Conservation (phyloP, 129 eudicot species). For the Scalesia atractyloides region DNA sequence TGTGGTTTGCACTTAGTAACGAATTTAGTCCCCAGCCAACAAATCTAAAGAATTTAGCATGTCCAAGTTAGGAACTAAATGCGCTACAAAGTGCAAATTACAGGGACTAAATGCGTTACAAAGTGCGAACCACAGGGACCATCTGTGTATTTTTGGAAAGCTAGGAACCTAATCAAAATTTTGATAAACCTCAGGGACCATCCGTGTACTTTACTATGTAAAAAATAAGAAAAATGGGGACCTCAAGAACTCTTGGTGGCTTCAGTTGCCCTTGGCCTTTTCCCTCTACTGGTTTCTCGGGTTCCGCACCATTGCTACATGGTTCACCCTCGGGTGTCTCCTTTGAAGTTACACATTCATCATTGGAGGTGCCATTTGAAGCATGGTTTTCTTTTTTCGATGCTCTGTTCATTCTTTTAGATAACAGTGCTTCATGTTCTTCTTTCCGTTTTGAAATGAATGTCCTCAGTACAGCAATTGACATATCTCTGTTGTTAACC, state of each 20-base stretch:
- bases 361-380: slow-evolving; percentile 52
- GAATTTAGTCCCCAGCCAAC: too few relatives aligned
- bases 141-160: too few relatives aligned
- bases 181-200: too few relatives aligned
- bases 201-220: too few relatives aligned
- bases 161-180: too few relatives aligned
- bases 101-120: too few relatives aligned
- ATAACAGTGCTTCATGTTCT: slow-evolving; percentile 62
- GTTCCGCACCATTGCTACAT: slow-evolving; percentile 44
- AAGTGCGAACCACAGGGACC: too few relatives aligned
- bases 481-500: slow-evolving; percentile 97
- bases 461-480: slow-evolving; percentile 86
- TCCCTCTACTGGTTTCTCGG: slow-evolving; percentile 42
- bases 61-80: too few relatives aligned
- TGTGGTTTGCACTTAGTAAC: too few relatives aligned
- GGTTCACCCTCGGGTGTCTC: slow-evolving; percentile 44
- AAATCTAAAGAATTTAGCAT: too few relatives aligned
- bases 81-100: too few relatives aligned
- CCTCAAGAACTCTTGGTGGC: slow-evolving; percentile 98
- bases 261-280: slow-evolving; percentile 59
- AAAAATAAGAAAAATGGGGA: slow-evolving; percentile 22
- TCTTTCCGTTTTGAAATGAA: slow-evolving; percentile 70
- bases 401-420: slow-evolving; percentile 50
- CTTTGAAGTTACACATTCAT: slow-evolving; percentile 44
- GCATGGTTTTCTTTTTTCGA: slow-evolving; percentile 41